These are phyloP conservation scores for Blumeriella jaapii DNA, from an alignment of 2,329 filamentous ascomycete species.

Conservation along the genomic window DNA sequence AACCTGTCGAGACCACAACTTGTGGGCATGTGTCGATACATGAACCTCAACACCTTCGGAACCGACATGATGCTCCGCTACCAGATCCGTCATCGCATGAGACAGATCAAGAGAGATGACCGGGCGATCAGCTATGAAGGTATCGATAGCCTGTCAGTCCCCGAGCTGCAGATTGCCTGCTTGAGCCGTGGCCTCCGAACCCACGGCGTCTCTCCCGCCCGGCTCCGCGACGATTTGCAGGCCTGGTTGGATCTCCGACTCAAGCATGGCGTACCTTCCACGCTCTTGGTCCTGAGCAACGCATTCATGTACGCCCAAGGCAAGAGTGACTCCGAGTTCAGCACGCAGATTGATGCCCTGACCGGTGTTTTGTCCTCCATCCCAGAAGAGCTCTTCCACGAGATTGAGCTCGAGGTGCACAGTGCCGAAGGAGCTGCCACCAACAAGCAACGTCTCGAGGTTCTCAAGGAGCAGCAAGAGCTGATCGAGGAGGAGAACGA, in stretches of 20 bases:
- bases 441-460: constrained; percentile 97
- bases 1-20: constrained; percentile 92
- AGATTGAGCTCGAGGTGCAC: constrained; percentile 97
- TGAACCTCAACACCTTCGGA: constrained; percentile 94
- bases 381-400: constrained; percentile 96
- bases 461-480: constrained; percentile 96
- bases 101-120: constrained; percentile 98
- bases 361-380: constrained; percentile 88
- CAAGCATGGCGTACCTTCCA: constrained; percentile 91
- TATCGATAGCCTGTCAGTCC: constrained; percentile 83
- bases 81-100: constrained; percentile 93
- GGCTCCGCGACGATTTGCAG: constrained; percentile 79
- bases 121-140: constrained; percentile 89
- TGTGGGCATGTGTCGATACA: constrained; percentile 95
- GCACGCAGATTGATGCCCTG: constrained; percentile 83
- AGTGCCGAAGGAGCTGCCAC: constrained; percentile 93
- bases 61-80: constrained; percentile 98
- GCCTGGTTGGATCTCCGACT: constrained; percentile 92
- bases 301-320: constrained; percentile 91
- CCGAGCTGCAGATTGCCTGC: constrained; percentile 85
- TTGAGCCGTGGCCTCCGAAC: constrained; percentile 87
- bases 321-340: constrained; percentile 64
- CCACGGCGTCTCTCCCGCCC: constrained; percentile 78
- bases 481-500: constrained; percentile 95
- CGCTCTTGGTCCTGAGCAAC: constrained; percentile 88